Evolutionary conservation across 1,139 yeast genomes (phyloP), one percentile per base, ranked within the genome.

Genomic region (Yamadazyma diddensiae): DNA sequence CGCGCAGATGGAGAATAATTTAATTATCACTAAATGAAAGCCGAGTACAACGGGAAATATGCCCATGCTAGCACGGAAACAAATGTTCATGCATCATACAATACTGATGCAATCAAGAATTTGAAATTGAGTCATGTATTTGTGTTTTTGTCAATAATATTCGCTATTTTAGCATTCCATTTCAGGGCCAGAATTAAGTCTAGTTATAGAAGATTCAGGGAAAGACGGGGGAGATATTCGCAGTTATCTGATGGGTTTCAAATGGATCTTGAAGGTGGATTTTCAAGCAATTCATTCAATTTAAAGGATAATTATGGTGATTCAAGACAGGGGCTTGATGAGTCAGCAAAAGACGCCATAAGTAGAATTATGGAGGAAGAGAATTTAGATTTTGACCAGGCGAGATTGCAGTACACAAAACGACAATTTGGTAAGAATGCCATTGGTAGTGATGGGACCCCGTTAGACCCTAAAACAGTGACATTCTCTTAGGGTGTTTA

Each of bases 261-360:
- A 26, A 65, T 65, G 10, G 94, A 85, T 52, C 49, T 77, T 15
- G 85, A 78, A 32, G 62, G 64, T n/a, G 95, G 95, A 0, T 57
- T 85, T 23, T 62, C 68, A 24, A 83, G 94, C 12, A 62, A 57
- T 25, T 72, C 62, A 23, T 85, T 85, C 49, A 76, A 81, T 50
- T 53, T 84, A 19, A 49, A 50, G 5, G 65, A 70, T 29, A 79
- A 82, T 38, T 50, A 41, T 15, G 53, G 57, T 9, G 95, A 85
- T 48, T 30, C 62, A 1, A 68, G 95, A 34, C 49, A 59, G 11
- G 94, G 94, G 1, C 62, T 85, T 27, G 79, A 77, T 52, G 75
- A 65, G 23, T 51, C 42, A 4, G 77, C 84, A 3, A 79, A 77
- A 50, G 48, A 48, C 10, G 71, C 65, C 34, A 77, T 85, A 12